Conservation (phyloP, 163 green algal species). For the Chlorella variabilis region DNA sequence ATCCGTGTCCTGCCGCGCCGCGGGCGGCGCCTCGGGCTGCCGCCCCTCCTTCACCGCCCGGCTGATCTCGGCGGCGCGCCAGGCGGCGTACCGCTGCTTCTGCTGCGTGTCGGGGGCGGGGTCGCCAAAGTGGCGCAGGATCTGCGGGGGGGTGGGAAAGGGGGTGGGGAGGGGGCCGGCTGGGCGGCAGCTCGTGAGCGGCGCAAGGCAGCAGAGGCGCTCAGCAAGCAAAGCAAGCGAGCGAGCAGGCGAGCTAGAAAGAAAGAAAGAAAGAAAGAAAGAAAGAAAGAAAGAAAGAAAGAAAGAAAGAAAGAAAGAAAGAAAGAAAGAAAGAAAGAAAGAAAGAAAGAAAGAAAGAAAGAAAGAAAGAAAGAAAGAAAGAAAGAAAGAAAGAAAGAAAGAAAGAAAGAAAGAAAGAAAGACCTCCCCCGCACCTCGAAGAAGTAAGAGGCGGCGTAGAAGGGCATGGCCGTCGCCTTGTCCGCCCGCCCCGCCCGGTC, state of each 20-base stretch:
- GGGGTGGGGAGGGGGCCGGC: background rate
- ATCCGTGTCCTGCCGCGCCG: conserved; percentile 10
- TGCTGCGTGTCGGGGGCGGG: conserved; percentile 74
- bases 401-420: too few relatives aligned
- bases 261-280: too few relatives aligned
- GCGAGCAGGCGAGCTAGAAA: too few relatives aligned
- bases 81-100: conserved; percentile 88
- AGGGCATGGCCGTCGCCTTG: conserved; percentile 80
- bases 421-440: conserved; percentile 81
- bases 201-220: too few relatives aligned
- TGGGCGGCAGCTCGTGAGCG: too few relatives aligned
- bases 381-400: too few relatives aligned
- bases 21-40: conserved; percentile 62
- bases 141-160: background rate
- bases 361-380: too few relatives aligned
- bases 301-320: too few relatives aligned
- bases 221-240: too few relatives aligned
- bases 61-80: conserved; percentile 88
- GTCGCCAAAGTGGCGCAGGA: conserved; percentile 76
- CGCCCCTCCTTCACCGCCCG: conserved; percentile 86
- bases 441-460: conserved; percentile 88
- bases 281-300: too few relatives aligned
- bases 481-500: conserved; percentile 75
- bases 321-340: background rate
- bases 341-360: too few relatives aligned